Conservation (phyloP, 441 rosid genomes). For the Metrosideros polymorpha region DNA sequence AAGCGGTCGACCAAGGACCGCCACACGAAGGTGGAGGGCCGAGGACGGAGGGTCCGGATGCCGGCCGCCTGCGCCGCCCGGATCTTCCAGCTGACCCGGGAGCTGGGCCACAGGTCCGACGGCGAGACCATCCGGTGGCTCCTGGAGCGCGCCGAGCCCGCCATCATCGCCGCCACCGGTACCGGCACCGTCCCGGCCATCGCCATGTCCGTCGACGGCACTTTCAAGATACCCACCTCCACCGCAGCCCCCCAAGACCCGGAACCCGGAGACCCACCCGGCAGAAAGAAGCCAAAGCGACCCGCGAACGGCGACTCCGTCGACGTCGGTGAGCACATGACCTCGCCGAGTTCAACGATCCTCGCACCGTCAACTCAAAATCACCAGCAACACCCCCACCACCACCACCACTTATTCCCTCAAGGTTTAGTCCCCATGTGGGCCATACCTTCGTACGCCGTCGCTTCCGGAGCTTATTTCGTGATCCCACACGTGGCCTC, state of each 20-base stretch:
- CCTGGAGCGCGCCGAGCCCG: conserved; percentile 57
- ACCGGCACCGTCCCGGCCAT: conserved; percentile 66
- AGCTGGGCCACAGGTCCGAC: conserved; percentile 60
- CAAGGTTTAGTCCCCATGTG: conserved; percentile 53
- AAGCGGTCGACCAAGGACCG: conserved; percentile 61
- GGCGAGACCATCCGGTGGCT: conserved; percentile 67
- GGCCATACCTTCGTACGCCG: conserved; percentile 49
- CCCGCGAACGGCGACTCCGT: conserved; percentile 18
- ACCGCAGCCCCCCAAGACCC: conserved; percentile 14
- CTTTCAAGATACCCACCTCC: conserved; percentile 54
- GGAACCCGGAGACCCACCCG: conserved; percentile 17
- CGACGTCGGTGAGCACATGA: conserved; percentile 28
- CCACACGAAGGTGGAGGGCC: conserved; percentile 64
- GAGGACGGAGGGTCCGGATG: conserved; percentile 70
- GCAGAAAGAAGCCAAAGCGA: conserved; percentile 46
- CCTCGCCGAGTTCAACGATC: conserved; percentile 26
- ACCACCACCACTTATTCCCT: conserved; percentile 15
- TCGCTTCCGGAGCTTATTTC: conserved; percentile 49
- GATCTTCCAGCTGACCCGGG: conserved; percentile 55
- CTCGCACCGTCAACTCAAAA: conserved; percentile 27
- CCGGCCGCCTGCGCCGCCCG: conserved; percentile 71
- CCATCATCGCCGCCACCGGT: conserved; percentile 63
- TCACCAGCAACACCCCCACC: background rate
- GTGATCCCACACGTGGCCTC: conserved; percentile 33
- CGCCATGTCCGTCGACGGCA: conserved; percentile 60